Base-by-base conservation (phyloP, 306 rosid species). In the Vigna trinervia region DNA sequence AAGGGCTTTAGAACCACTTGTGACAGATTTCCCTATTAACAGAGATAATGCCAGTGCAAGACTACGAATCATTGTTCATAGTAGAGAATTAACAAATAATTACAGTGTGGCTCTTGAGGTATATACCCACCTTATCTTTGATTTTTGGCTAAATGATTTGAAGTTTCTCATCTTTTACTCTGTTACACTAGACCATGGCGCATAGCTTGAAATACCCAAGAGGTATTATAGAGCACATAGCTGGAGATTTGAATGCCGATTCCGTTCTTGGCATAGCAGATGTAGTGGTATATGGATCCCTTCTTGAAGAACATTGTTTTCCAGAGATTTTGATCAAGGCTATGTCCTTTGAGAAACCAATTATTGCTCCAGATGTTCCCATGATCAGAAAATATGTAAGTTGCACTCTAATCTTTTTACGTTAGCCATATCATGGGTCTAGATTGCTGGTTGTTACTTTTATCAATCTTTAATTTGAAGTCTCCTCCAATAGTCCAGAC, bases 261-360 rank as follows among this genome's bases (percentile, higher is more conserved):
- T 77, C 71, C 20, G 87, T 90, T 76, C 83, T 96, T 57, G 79
- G 76, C 48, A 39, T 69, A 32, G 91, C 96, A 22, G 94, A 93
- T 73, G 85, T 91, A 53, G 93, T 96, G 82, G 83, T 96, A 50
- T 93, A 93, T 72, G 98, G 99, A 58, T 96, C 99, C 30, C 87
- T 90, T 69, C 88, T 85, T 60, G 94, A 92, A 83, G 98, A 89
- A 70, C 93, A 84, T 81, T 87, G 90, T 52, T 93, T 96, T 84
- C 99, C 98, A 1, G 92, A 86, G 80, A 78, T 89, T 87, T 87
- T 96, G 84, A 59, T 85, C 64, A 91, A 88, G 87, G 97, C 98
- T 62, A 89, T 96, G 99, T 81, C 93, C 89, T 93, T 91, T 65
- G 98, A 82, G 81, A 96, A 93, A 59, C 98, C 96, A 80, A 85